Base-by-base conservation (phyloP, 2,329 filamentous ascomycete species). In the Aaosphaeria pasadenensis region DNA sequence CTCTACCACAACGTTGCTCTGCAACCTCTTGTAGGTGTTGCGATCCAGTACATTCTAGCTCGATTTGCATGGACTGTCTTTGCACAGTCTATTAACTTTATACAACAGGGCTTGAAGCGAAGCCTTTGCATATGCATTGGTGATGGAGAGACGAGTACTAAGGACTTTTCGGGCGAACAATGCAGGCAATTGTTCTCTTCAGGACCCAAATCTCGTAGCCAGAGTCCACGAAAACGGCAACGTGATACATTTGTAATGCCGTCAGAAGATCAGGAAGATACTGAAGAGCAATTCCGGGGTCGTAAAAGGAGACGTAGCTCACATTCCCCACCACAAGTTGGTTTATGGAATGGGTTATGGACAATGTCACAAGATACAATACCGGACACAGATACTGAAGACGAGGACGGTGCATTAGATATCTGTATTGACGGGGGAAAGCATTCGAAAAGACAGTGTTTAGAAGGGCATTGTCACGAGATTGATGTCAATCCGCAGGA, bases 11-110 rank as follows among this genome's bases (percentile, higher is more conserved):
- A 56, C 35, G 52, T 56, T 11, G 24, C 42, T 5, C 45, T 55
- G 41, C 54, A 56, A 44, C 50, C 52, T 17, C 54, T 62, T n/a
- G 33, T 39, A 36, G 52, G 50, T 33, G 48, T 56, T 32, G 45
- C 47, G 2, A 36, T 54, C 30, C 33, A 57, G 44, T 53, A 50
- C 32, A 30, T 57, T 39, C 39, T 57, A 9, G 51, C 51, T 9
- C 53, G 55, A 11, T 57, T 56, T 36, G 55, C 55, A 4, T 57
- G 53, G 53, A 47, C 55, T 9, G 49, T 57, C 36, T 57, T 57
- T 46, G 40, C 50, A 13, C 48, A 42, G 13, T 44, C 39, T 11
- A 39, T 40, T 11, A 54, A 40, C 31, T 56, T 54, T 35, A 32
- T 56, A 30, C 39, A 44, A 41, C 47, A 50, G 33, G 47, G 43